Conservation (phyloP, 1,139 yeast genomes). For the Arxiozyma slooffiae region DNA sequence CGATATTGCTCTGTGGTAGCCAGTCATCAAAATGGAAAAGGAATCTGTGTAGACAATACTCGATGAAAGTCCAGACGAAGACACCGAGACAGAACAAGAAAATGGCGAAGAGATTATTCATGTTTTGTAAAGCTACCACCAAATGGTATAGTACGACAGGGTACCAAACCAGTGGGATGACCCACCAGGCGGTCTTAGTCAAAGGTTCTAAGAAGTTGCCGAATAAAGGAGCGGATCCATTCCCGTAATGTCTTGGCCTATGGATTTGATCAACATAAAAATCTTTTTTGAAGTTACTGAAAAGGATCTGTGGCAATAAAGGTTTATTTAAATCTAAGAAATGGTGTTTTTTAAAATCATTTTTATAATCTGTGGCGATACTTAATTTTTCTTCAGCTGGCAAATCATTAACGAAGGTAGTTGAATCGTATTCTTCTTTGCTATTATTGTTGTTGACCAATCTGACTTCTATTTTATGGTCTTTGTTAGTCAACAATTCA, state of each 20-base stretch:
- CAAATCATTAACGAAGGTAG: slow-evolving; percentile 47
- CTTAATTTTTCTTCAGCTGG: slow-evolving; percentile 65
- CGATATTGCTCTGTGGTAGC: slow-evolving; percentile 70
- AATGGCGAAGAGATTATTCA: slow-evolving; percentile 30
- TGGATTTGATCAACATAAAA: slow-evolving; percentile 94
- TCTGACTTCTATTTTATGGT: slow-evolving; percentile 35
- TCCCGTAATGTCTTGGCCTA: slow-evolving; percentile 87
- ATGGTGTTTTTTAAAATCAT: slow-evolving; percentile 66
- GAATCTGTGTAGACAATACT: slow-evolving; percentile 80
- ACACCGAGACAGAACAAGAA: slow-evolving; percentile 52
- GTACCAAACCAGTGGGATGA: slow-evolving; percentile 81
- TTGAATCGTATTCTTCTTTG: slow-evolving; percentile 34
- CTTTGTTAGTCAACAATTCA: slow-evolving; percentile 38
- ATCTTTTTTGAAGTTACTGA: slow-evolving; percentile 66
- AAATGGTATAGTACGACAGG: slow-evolving; percentile 59
- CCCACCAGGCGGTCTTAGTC: slow-evolving; percentile 65
- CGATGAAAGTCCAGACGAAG: slow-evolving; percentile 85
- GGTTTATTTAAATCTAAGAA: slow-evolving; percentile 82
- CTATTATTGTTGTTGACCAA: slow-evolving; percentile 20
- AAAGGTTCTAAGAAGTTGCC: slow-evolving; percentile 68
- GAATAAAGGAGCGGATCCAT: slow-evolving; percentile 83
- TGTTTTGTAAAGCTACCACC: slow-evolving; percentile 34
- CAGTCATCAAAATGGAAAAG: slow-evolving; percentile 82
- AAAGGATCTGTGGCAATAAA: slow-evolving; percentile 65
- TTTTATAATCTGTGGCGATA: slow-evolving; percentile 65